These are phyloP conservation scores for Candida nonsorbophila DNA, from an alignment of 805 yeast species.

Conservation along the genomic window DNA sequence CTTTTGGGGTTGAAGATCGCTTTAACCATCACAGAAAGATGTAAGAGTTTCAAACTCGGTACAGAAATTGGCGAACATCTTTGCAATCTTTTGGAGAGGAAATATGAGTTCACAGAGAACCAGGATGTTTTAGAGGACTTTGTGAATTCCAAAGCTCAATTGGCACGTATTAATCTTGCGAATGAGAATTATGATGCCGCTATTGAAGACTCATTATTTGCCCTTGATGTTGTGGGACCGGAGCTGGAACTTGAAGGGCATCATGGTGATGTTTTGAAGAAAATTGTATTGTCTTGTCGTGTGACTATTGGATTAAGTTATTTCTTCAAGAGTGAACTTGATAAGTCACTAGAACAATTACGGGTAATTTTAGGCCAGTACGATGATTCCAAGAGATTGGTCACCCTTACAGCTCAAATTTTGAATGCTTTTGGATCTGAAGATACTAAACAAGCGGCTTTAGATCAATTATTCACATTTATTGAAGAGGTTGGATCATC, in stretches of 20 bases:
- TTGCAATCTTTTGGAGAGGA: conserved; percentile 44
- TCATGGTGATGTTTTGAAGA: conserved; percentile 13
- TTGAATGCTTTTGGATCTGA: conserved; percentile 68
- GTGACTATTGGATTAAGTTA: conserved; percentile 68
- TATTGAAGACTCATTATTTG: conserved; percentile 53
- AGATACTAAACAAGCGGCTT: conserved; percentile 78
- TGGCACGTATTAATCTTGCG: conserved; percentile 70
- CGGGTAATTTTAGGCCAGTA: conserved; percentile 50
- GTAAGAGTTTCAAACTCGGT: conserved; percentile 58
- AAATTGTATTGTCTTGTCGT: conserved; percentile 48
- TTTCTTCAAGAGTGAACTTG: conserved; percentile 61
- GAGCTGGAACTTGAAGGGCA: conserved; percentile 10
- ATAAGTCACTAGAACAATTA: conserved; percentile 62
- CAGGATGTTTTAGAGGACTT: conserved; percentile 42
- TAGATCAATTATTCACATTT: conserved; percentile 71
- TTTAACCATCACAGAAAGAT: conserved; percentile 59
- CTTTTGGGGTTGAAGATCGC: conserved; percentile 52
- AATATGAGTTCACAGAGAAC: conserved; percentile 54
- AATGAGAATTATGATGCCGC: conserved; percentile 50
- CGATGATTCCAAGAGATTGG: conserved; percentile 59
- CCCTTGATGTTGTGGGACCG: conserved; percentile 43
- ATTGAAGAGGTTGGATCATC: conserved; percentile 64
- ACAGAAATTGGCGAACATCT: conserved; percentile 41
- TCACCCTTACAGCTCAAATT: conserved; percentile 71
- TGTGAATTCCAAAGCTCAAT: conserved; percentile 59